Evolutionary conservation across 495 filamentous ascomycete species (phyloP).

Genomic region (Penicillium robsamsonii): DNA sequence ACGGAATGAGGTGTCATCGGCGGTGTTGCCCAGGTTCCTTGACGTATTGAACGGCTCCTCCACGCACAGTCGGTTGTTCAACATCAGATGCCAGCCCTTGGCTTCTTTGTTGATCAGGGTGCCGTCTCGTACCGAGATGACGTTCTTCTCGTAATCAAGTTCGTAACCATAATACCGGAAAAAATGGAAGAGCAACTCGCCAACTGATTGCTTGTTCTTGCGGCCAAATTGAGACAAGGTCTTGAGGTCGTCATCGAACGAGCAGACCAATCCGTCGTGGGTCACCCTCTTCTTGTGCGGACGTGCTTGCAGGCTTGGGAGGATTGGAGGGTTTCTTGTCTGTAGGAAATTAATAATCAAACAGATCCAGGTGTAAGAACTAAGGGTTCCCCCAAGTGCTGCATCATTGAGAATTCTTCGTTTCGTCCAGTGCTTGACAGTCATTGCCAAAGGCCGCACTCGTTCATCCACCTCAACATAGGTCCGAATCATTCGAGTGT

Average conservation of each 20-base stretch:
- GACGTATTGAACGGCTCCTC: slow-evolving; percentile 93
- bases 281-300: slow-evolving; percentile 59
- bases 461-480: slow-evolving; percentile 93
- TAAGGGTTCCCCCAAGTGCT: slow-evolving; percentile 87
- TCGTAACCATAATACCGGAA: slow-evolving; percentile 94
- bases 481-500: slow-evolving; percentile 96
- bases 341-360: slow-evolving; percentile 97
- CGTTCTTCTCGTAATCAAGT: slow-evolving; percentile 80
- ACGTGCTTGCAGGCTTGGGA: slow-evolving; percentile 81
- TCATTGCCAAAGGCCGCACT: slow-evolving; percentile 89
- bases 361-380: slow-evolving; percentile 99
- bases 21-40: slow-evolving; percentile 96
- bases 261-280: slow-evolving; percentile 61
- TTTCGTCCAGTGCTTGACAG: slow-evolving; percentile 96
- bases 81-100: slow-evolving; percentile 77
- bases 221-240: slow-evolving; percentile 69
- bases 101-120: slow-evolving; percentile 77
- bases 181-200: slow-evolving; percentile 84
- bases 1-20: slow-evolving; percentile 87
- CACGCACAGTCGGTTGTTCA: slow-evolving; percentile 83
- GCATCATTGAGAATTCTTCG: slow-evolving; percentile 91
- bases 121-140: slow-evolving; percentile 84
- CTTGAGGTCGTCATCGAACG: slow-evolving; percentile 83
- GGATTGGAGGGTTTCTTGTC: slow-evolving; percentile 78
- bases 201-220: slow-evolving; percentile 78